These are phyloP conservation scores for Lasiosphaeris hirsuta DNA, from an alignment of 495 filamentous ascomycete genomes.

Conservation along the genomic window DNA sequence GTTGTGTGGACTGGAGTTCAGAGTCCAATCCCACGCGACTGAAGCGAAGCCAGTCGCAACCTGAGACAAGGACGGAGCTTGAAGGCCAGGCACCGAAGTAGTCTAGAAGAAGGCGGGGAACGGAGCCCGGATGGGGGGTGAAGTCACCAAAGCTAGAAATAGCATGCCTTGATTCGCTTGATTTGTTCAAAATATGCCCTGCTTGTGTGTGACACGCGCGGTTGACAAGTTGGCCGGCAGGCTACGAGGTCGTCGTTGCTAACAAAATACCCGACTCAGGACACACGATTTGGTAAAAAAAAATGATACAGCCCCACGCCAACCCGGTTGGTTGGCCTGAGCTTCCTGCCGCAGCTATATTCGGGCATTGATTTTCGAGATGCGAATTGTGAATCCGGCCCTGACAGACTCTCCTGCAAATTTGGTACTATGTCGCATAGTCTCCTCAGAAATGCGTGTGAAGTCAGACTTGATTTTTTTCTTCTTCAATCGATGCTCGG, in stretches of 20 bases:
- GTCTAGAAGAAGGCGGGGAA: slow-evolving; percentile 13
- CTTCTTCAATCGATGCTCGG: no score
- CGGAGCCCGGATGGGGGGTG: neutral
- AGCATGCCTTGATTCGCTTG: neutral
- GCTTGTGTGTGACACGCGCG: neutral
- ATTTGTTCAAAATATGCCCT: neutral
- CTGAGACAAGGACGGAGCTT: neutral
- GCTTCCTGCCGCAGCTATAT: neutral
- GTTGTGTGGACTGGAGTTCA: no score
- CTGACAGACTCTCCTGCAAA: no score
- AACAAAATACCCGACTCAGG: slow-evolving; percentile 21
- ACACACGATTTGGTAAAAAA: slow-evolving; percentile 33
- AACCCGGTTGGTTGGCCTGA: neutral
- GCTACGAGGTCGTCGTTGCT: slow-evolving; percentile 16
- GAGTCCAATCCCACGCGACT: neutral
- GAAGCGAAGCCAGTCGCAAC: neutral
- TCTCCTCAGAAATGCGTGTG: no score
- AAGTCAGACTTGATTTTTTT: no score
- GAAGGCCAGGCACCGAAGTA: slow-evolving; percentile 6
- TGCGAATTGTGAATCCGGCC: neutral
- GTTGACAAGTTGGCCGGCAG: neutral
- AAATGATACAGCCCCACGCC: slow-evolving; percentile 2
- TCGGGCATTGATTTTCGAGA: neutral
- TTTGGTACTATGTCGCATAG: no score
- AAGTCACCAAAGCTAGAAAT: neutral